Evolutionary conservation across 345 rosid species (phyloP).

Genomic region (Murraya paniculata): DNA sequence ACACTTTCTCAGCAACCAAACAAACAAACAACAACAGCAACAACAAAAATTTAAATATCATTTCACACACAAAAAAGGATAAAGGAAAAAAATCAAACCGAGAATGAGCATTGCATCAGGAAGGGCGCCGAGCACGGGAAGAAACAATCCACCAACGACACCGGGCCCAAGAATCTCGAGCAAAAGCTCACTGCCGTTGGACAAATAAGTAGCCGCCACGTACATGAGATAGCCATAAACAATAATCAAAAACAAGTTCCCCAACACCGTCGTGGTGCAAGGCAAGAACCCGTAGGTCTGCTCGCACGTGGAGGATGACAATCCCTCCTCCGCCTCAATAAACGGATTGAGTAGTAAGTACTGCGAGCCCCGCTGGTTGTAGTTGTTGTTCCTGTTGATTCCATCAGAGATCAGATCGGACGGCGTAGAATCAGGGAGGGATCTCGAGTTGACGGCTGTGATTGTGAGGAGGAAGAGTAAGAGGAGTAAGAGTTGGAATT

Average conservation of each 20-base stretch:
- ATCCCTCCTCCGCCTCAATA: conserved; percentile 22
- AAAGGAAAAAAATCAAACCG: conserved; percentile 35
- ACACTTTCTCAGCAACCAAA: not conserved
- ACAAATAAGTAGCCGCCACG: conserved; percentile 74
- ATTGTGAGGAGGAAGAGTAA: conserved; percentile 23
- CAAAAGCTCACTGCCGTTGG: conserved; percentile 85
- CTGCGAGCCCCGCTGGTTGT: conserved; percentile 3
- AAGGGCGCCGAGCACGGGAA: conserved; percentile 91
- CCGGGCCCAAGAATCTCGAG: conserved; percentile 96
- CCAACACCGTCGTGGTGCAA: conserved; percentile 69
- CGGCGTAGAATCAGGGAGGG: conserved; percentile 13
- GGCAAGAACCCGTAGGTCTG: conserved; percentile 95
- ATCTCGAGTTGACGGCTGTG: conserved; percentile 41
- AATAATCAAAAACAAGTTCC: conserved; percentile 71
- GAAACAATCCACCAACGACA: conserved; percentile 84
- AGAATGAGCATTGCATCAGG: conserved; percentile 98
- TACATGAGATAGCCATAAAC: conserved; percentile 84
- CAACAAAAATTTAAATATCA: too few relatives aligned
- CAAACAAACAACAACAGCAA: too few relatives aligned
- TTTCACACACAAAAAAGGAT: too few relatives aligned
- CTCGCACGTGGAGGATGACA: conserved; percentile 60
- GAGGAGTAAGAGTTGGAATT: conserved; percentile 4
- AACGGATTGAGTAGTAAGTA: conserved; percentile 10
- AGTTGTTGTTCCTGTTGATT: conserved; percentile 1
- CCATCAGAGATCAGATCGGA: conserved; percentile 66